These are phyloP conservation scores for Blastomyces parvus DNA, from an alignment of 2,329 filamentous ascomycete species.

Conservation along the genomic window DNA sequence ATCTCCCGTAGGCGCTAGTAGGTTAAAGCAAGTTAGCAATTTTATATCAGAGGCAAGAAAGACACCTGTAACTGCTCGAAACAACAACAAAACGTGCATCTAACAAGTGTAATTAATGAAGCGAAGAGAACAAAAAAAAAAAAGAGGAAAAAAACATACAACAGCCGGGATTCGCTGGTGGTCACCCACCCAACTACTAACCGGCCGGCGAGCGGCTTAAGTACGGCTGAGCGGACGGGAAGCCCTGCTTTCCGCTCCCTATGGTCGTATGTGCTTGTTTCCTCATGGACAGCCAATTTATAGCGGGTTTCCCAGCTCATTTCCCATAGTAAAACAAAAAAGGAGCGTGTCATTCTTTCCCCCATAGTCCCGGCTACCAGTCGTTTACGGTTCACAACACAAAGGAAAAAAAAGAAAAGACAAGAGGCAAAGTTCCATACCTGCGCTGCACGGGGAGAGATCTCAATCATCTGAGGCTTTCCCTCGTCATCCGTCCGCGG, in stretches of 20 bases:
- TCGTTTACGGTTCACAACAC: too few species aligned
- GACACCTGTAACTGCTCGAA: background rate
- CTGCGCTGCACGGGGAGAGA: slow-evolving; percentile 72
- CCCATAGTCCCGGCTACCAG: background rate
- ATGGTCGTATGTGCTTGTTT: too few species aligned
- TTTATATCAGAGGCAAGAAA: slow-evolving; percentile 4
- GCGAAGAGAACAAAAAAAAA: slow-evolving; percentile 13
- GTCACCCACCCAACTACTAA: slow-evolving; percentile 42
- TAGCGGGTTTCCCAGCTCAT: slow-evolving; percentile 3
- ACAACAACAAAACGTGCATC: background rate
- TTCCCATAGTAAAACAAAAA: background rate
- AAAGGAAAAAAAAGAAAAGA: background rate
- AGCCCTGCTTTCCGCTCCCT: too few species aligned
- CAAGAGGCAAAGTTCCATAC: slow-evolving; percentile 39
- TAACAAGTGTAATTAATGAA: background rate
- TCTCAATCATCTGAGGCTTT: slow-evolving; percentile 71
- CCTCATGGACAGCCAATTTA: slow-evolving; percentile 17
- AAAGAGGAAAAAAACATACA: slow-evolving; percentile 30
- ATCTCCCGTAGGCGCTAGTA: slow-evolving; percentile 61
- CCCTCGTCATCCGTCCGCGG: slow-evolving; percentile 73
- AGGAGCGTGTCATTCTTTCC: background rate
- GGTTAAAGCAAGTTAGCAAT: slow-evolving; percentile 11
- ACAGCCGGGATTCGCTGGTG: slow-evolving; percentile 39
- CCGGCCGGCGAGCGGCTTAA: too few species aligned
- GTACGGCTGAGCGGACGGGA: too few species aligned